A percentile compares a stretch with the other conserved stretches of the same genome.
Conservation (phyloP, 2,329 filamentous ascomycete genomes). For the Aureobasidium zeae region DNA sequence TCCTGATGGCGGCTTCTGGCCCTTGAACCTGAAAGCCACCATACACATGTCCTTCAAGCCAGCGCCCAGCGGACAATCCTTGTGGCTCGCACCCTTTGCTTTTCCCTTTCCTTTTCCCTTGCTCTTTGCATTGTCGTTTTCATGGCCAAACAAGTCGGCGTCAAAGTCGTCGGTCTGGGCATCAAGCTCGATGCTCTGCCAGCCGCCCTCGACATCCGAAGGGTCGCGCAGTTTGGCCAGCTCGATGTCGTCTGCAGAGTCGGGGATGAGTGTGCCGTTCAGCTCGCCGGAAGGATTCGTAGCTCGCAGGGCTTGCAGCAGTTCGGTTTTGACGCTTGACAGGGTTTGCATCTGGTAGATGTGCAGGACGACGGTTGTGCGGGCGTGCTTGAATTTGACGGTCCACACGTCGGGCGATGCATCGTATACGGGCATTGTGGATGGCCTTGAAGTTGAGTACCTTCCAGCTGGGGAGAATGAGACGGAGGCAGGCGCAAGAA, state of each 20-base stretch:
- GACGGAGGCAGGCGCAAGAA: not conserved
- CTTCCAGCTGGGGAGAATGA: not conserved
- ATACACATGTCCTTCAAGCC: conserved; percentile 28
- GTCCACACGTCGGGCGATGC: conserved; percentile 30
- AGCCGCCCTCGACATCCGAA: conserved; percentile 34
- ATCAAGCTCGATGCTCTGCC: conserved; percentile 26
- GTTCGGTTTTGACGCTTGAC: conserved; percentile 31
- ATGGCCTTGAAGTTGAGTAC: not conserved
- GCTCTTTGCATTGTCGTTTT: conserved; percentile 22
- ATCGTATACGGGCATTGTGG: conserved; percentile 20
- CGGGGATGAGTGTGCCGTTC: conserved; percentile 31
- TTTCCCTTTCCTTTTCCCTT: conserved; percentile 34
- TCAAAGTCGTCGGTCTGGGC: conserved; percentile 22
- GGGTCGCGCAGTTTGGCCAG: conserved; percentile 35
- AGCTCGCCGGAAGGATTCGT: conserved; percentile 30
- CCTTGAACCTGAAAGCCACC: conserved; percentile 29
- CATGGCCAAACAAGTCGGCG: conserved; percentile 20
- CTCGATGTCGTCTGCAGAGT: conserved; percentile 31
- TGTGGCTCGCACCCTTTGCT: conserved; percentile 24
- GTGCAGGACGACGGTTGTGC: conserved; percentile 40
- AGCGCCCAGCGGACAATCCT: conserved; percentile 30
- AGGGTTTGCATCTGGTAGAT: conserved; percentile 36
- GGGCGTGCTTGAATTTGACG: conserved; percentile 39
- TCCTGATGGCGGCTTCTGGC: not conserved
- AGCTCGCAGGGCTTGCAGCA: conserved; percentile 34